Evolutionary conservation across 345 rosid species (phyloP).

Genomic region (Euclidium syriacum): DNA sequence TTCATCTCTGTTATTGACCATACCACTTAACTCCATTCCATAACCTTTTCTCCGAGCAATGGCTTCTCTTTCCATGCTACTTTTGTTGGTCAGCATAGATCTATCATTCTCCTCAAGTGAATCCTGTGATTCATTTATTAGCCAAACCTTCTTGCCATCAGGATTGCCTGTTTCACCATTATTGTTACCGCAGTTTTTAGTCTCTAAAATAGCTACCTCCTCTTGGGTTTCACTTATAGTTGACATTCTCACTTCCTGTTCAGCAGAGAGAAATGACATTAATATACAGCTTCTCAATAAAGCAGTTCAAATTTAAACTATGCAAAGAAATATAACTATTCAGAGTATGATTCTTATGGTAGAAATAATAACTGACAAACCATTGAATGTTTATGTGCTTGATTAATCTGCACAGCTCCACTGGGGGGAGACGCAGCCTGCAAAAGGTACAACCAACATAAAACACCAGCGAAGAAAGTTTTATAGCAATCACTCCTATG

Average conservation of each 20-base stretch:
- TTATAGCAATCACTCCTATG: constrained; percentile 11
- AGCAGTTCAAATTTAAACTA: not conserved
- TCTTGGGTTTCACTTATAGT: constrained; percentile 37
- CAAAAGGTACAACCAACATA: constrained; percentile 24
- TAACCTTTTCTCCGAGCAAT: constrained; percentile 24
- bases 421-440: constrained; percentile 43
- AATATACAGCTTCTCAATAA: not conserved
- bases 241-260: constrained; percentile 52
- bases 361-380: constrained; percentile 35
- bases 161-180: constrained; percentile 25
- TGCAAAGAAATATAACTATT: not conserved
- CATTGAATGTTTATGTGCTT: constrained; percentile 37
- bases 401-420: constrained; percentile 41
- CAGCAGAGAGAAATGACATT: not conserved
- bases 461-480: constrained; percentile 7
- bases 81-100: constrained; percentile 35
- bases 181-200: constrained; percentile 27
- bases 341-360: not conserved
- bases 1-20: constrained; percentile 20
- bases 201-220: constrained; percentile 29
- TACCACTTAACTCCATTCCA: constrained; percentile 21
- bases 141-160: constrained; percentile 24
- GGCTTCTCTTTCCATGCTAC: constrained; percentile 33
- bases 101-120: constrained; percentile 42
- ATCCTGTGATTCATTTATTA: constrained; percentile 39